Percentiles rank a stretch among this genome's conserved stretches.
phyloP scores from a whole-genome alignment of 1,284 basidiomycete species.

The Malassezia obtusa region DNA sequence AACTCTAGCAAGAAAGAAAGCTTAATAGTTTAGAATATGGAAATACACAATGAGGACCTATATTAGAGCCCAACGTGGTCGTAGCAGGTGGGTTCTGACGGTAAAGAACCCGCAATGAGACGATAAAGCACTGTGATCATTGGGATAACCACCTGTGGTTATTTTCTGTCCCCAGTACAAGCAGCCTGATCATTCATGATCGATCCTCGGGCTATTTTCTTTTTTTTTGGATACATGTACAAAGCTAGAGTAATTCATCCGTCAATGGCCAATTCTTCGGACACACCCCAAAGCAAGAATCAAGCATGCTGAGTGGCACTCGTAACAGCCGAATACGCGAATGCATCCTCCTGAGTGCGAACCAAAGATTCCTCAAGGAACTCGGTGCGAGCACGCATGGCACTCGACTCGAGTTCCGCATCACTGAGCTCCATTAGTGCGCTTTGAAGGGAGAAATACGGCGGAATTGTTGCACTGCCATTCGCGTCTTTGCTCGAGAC shows the following conservation, averaged over 20 bases:
- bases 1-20: too few relatives aligned
- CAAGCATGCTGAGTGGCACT: neutral
- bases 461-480: constrained; percentile 4
- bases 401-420: constrained; percentile 9
- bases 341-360: constrained; percentile 16
- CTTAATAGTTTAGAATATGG: neutral
- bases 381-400: constrained; percentile 10
- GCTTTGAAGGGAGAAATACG: constrained; percentile 16
- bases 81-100: too few relatives aligned
- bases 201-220: too few relatives aligned
- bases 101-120: too few relatives aligned
- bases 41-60: neutral
- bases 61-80: neutral
- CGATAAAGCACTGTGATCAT: too few relatives aligned
- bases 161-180: too few relatives aligned
- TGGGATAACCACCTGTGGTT: too few relatives aligned
- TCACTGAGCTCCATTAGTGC: constrained; percentile 17
- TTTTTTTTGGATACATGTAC: too few relatives aligned
- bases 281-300: too few relatives aligned
- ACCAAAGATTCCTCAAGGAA: constrained; percentile 3
- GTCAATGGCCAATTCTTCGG: too few relatives aligned
- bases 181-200: too few relatives aligned
- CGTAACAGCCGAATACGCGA: constrained; percentile 52
- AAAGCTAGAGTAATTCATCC: too few relatives aligned
- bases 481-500: neutral